phyloP scores from a whole-genome alignment of 306 rosid genomes.

The Abrus precatorius region DNA sequence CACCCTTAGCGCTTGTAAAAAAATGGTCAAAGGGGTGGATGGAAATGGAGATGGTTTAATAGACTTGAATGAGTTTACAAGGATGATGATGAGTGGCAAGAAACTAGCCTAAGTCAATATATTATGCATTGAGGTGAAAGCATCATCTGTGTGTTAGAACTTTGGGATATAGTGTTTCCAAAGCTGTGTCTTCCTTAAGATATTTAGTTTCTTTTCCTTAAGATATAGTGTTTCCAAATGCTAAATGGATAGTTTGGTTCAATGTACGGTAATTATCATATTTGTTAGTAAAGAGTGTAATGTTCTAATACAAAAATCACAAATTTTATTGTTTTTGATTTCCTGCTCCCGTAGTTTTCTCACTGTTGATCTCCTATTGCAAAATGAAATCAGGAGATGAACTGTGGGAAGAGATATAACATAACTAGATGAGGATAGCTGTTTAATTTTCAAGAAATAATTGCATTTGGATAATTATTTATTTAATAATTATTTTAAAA shows the following conservation, averaged over 20 bases:
- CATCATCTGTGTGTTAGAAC: not conserved
- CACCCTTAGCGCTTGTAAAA: conserved; percentile 64
- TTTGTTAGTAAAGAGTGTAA: not conserved
- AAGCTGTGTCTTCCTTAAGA: conserved; percentile 2
- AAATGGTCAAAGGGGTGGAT: conserved; percentile 80
- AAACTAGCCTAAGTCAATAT: conserved; percentile 41
- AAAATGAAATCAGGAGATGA: not conserved
- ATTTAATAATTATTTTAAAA: no score
- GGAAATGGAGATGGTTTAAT: conserved; percentile 79
- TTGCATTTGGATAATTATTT: no score
- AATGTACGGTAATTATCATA: not conserved
- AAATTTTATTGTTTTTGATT: conserved; percentile 13
- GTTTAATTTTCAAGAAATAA: not conserved
- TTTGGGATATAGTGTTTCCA: not conserved
- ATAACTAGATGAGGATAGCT: not conserved
- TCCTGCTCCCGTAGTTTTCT: not conserved
- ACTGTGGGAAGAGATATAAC: not conserved
- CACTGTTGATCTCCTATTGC: not conserved
- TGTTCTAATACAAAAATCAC: not conserved
- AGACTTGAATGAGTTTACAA: conserved; percentile 71
- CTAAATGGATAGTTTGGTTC: conserved; percentile 7
- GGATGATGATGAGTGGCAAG: conserved; percentile 69
- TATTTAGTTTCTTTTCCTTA: conserved; percentile 18
- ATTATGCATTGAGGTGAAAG: not conserved
- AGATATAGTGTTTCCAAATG: not conserved